phyloP scores from a whole-genome alignment of 352 stramenopile genomes.

The Pythium graminicola region DNA sequence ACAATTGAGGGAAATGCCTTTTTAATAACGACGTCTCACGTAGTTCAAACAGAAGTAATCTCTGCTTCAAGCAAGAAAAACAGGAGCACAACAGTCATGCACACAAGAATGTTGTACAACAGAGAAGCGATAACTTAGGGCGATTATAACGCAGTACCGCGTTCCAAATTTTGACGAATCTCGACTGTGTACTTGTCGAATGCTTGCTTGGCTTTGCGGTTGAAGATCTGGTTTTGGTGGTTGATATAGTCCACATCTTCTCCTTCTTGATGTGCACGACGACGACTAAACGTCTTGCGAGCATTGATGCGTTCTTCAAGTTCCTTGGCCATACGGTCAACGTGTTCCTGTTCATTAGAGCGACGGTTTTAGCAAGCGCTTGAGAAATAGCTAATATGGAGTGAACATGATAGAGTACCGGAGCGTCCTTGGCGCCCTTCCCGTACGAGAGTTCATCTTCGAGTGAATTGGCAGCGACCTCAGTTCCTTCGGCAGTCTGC shows the following conservation, averaged over 20 bases:
- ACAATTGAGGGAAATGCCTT: too few species aligned
- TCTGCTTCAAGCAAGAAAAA: too few species aligned
- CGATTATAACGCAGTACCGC: slow-evolving; percentile 94
- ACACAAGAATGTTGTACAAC: too few species aligned
- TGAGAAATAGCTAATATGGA: too few species aligned
- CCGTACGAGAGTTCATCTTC: slow-evolving; percentile 63
- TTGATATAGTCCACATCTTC: slow-evolving; percentile 98
- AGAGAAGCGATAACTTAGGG: slow-evolving; percentile 22
- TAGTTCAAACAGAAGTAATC: too few species aligned
- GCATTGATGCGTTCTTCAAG: slow-evolving; percentile 63
- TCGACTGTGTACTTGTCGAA: slow-evolving; percentile 98
- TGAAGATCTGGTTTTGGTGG: slow-evolving; percentile 96
- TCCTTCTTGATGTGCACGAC: slow-evolving; percentile 72
- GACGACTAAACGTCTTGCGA: slow-evolving; percentile 71
- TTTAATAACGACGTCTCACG: too few species aligned
- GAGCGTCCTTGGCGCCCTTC: slow-evolving; percentile 41
- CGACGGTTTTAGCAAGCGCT: neutral
- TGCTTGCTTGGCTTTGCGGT: slow-evolving; percentile 95
- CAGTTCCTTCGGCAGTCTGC: slow-evolving; percentile 6
- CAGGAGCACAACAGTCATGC: too few species aligned
- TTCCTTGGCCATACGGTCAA: slow-evolving; percentile 71
- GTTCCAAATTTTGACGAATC: slow-evolving; percentile 97
- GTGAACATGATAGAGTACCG: too few species aligned
- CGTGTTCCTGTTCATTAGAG: slow-evolving; percentile 31
- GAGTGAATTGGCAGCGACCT: slow-evolving; percentile 21